Conservation (phyloP, 129 eudicot species). For the Pittosporum tobira region DNA sequence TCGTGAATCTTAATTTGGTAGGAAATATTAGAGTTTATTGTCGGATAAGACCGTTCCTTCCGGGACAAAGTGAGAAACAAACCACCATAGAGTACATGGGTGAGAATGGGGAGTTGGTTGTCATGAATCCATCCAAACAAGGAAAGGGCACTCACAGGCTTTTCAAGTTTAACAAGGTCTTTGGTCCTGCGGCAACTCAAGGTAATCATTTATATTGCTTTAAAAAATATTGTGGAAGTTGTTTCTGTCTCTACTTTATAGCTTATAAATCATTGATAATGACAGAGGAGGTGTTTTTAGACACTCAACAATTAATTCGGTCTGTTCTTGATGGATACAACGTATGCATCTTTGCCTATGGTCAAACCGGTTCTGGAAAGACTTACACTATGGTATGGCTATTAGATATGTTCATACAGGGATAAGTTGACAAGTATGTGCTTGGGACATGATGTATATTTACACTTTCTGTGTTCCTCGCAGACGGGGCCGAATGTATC, state of each 20-base stretch:
- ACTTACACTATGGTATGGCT: constrained; percentile 76
- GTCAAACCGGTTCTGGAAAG: constrained; percentile 93
- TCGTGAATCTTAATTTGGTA: constrained; percentile 22
- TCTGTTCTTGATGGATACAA: constrained; percentile 84
- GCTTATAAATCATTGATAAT: constrained; percentile 10
- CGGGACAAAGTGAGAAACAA: constrained; percentile 51
- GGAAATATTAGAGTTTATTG: constrained; percentile 88
- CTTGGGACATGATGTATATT: not conserved
- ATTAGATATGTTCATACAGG: not conserved
- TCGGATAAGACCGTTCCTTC: constrained; percentile 75
- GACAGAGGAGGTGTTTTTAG: constrained; percentile 76
- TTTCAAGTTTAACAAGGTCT: constrained; percentile 77
- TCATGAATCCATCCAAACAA: constrained; percentile 66
- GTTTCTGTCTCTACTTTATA: not conserved
- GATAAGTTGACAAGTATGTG: not conserved
- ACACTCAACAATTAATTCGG: constrained; percentile 75
- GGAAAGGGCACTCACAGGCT: constrained; percentile 69
- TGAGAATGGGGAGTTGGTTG: constrained; percentile 80
- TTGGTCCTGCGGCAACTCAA: constrained; percentile 81
- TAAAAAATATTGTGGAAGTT: no score
- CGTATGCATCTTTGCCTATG: constrained; percentile 88
- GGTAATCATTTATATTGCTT: constrained; percentile 27
- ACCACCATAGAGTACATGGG: constrained; percentile 71
- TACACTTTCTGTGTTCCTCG: not conserved
- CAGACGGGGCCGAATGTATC: constrained; percentile 70